Evolutionary conservation across 2,329 filamentous ascomycete species (phyloP), one percentile per base, ranked within the genome.

Genomic region (Sclerotinia subarctica): DNA sequence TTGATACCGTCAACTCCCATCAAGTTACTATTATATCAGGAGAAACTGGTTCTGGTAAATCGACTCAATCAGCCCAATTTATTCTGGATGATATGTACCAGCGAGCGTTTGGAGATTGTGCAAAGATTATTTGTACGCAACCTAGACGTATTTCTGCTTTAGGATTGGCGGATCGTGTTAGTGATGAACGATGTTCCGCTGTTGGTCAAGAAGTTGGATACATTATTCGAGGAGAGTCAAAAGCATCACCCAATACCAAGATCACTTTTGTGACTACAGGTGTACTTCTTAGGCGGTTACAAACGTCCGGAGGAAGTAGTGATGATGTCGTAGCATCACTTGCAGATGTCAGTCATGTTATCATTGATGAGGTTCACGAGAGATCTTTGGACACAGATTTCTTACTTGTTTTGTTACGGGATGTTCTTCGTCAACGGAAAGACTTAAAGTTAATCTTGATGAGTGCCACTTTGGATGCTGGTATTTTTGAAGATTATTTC

Each of bases 301-400:
- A 99, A 79, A 95, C 92, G 0, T 94, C 92, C 5, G 92, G 93
- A 62, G 92, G 91, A 7, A 86, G 87, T 42, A 87, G 90, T 17
- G 90, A 94, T 32, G 92, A 96, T 76, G 88, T 97, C 0, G 86
- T 92, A 64, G 86, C 90, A 26, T 92, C 93, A 51, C 80, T 99
- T 58, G 91, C 92, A 7, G 92, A 97, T 78, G 90, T 99, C 70
- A 97, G 92, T 73, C 95, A 99, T 77, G 88, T 99, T 10, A 91
- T 98, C 24, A 93, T 98, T 56, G 94, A 99, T 77, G 94, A 99
- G 79, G 94, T 98, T 3, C 94, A 99, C 80, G 94, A 99, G 79
- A 88, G 94, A 66, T 96, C 92, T 79, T 82, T 99, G 13, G 95
- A 98, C 76, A 97, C 94, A 0, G 94, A 99, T 77, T 97, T 99